Base-by-base conservation (phyloP, 108 stramenopile species). In the Schizochytrium sp. region DNA sequence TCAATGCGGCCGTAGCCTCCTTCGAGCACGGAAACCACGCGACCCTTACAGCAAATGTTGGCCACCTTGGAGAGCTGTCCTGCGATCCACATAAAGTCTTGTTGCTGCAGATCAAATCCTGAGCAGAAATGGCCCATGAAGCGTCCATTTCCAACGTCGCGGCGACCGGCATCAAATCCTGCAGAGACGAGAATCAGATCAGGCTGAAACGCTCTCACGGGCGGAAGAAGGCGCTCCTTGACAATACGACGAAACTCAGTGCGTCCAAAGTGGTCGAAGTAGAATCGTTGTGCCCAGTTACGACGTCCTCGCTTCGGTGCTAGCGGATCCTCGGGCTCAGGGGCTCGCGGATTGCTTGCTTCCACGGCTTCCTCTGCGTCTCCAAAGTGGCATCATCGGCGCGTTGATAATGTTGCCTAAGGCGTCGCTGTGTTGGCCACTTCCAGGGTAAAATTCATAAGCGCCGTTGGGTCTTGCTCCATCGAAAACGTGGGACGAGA, bases 391-490 rank as follows among this genome's bases (percentile, higher is more conserved):
- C 40, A 92, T 92, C 41, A 98, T 94, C 0, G 98, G 97, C 5
- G 97, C 97, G 92, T 99, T 99, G 89, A 98, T 96, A 87, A 99
- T 96, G 90, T 99, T 99, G 87, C 95, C 92, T 38, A 94, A 91
- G 69, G 96, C 90, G 93, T 97, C 96, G 91, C 97, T 96, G 64
- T 95, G 94, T 8, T 94, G 94, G 0, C 98, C 98, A 83, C 95
- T 97, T 44, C 98, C 98, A 3, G 98, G 98, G 91, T 97, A 98
- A 87, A 98, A 99, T 90, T 96, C 95, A 93, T 96, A 98, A 58
- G 91, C 87, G 72, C 57, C 40, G 57, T 19, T 44, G 55, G 87
- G 57, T 42, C 55, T 56, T 28, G 17, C 56, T 41, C 95, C 93
- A 88, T 99, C 98, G 87, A 91, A 98, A 46, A 99, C 88, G 89